These are phyloP conservation scores for Taiozyma sp. DNA, from an alignment of 1,139 yeast species.

Conservation along the genomic window DNA sequence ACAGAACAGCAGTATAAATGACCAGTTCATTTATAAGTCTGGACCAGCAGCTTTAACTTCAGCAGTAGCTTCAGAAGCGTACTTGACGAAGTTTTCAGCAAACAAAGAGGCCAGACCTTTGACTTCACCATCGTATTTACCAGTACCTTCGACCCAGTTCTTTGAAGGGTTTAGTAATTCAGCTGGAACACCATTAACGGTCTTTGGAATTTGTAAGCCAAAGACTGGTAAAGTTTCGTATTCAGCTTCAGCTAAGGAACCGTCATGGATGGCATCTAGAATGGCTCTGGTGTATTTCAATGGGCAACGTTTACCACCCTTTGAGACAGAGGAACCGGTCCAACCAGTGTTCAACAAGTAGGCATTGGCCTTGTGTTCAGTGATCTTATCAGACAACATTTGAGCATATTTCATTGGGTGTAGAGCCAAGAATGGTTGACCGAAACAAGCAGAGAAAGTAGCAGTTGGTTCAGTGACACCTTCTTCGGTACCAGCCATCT, in stretches of 20 bases:
- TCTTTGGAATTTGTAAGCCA: conserved; percentile 82
- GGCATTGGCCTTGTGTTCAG: conserved; percentile 84
- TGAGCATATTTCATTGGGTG: conserved; percentile 99
- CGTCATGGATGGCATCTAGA: conserved; percentile 91
- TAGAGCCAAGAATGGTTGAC: conserved; percentile 97
- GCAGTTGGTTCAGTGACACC: conserved; percentile 99
- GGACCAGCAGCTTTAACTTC: conserved; percentile 97
- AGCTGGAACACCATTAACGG: conserved; percentile 77
- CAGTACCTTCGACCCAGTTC: conserved; percentile 75
- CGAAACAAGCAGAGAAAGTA: conserved; percentile 97
- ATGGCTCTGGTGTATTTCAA: conserved; percentile 97
- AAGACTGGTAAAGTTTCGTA: conserved; percentile 84
- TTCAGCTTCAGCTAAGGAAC: conserved; percentile 74
- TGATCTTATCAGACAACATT: conserved; percentile 92
- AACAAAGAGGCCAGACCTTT: conserved; percentile 72
- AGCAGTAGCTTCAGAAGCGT: conserved; percentile 74
- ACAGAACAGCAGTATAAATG: neutral
- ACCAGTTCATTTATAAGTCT: conserved; percentile 11
- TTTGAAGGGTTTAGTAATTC: conserved; percentile 85
- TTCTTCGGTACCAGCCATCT: conserved; percentile 99
- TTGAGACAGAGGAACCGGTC: conserved; percentile 91
- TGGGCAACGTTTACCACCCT: conserved; percentile 97
- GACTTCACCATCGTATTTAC: conserved; percentile 67
- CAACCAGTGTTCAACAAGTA: conserved; percentile 99
- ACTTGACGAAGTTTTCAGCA: conserved; percentile 80